Base-by-base conservation (phyloP, 73 alveolate species). In the Paramecium biaurelia region DNA sequence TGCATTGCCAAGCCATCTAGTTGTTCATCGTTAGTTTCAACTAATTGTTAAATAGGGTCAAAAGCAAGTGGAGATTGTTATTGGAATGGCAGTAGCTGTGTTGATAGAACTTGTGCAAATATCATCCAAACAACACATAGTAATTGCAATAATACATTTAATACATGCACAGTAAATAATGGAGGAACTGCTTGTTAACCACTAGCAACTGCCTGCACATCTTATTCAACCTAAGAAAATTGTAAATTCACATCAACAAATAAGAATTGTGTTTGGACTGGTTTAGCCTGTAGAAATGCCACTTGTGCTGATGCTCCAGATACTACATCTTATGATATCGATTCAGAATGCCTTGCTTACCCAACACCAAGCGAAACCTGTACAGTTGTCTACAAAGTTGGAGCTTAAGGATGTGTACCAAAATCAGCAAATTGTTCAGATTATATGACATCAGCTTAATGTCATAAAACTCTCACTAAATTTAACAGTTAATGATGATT, bases 181-280 rank as follows among this genome's bases (percentile, higher is more conserved):
- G 57, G 34, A 32, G 28, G 34, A 6, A 70, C 85, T 70, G 85
- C 56, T 32, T 70, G 85, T 15, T 10, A 26, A 32, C 45, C 79
- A 21, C 7, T 59, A 32, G 79, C 79, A 9, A 59, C 79, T 26
- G 79, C 79, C 24, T 59, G 79, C 42, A 59, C 45, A 8, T 26
- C 45, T 59, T 59, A 59, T 21, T n/a, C 79, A 59, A 59, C 42
- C 9, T 59, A 59, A 59, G 79, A 59, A 10, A 26, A 59, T 26
- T 59, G 79, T 18, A 59, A 59, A 26, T 21, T 59, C 2, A 21
- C 35, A 26, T 11, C 43, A 1, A 59, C 35, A 11, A 59, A 26
- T 34, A 70, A 70, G 30, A 18, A 18, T 26, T 70, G 85, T 32
- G 15, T 32, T 70, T 70, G 85, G 85, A 70, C 85, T 70, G 85